Conservation (phyloP, 768 basidiomycete genomes). For the Trametes sanguinea region DNA sequence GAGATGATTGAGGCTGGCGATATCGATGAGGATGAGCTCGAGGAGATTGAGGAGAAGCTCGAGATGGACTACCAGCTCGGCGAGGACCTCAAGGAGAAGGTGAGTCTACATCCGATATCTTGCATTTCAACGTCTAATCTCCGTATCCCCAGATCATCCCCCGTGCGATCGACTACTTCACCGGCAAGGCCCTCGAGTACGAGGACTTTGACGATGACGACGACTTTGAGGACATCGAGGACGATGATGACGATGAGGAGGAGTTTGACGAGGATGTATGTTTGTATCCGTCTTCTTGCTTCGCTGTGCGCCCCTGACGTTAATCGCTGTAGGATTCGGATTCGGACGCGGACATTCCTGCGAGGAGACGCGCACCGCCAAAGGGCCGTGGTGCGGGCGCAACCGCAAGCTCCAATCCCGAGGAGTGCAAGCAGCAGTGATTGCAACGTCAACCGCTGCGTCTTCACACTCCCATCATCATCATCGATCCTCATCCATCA, state of each 20-base stretch:
- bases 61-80: constrained; percentile 98
- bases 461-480: too few relatives aligned
- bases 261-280: constrained; percentile 64
- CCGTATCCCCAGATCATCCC: constrained; percentile 72
- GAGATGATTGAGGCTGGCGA: constrained; percentile 70
- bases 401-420: constrained; percentile 62
- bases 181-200: constrained; percentile 91
- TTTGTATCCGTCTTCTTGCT: constrained; percentile 15
- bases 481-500: not conserved
- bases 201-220: constrained; percentile 60
- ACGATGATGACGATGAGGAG: constrained; percentile 57
- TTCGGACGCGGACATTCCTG: constrained; percentile 65
- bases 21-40: constrained; percentile 80
- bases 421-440: constrained; percentile 94
- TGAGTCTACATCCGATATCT: constrained; percentile 31
- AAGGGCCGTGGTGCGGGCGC: constrained; percentile 52
- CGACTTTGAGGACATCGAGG: constrained; percentile 57
- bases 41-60: constrained; percentile 89
- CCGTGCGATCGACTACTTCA: constrained; percentile 95
- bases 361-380: constrained; percentile 57
- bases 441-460: not conserved
- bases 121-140: not conserved
- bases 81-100: constrained; percentile 97
- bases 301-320: constrained; percentile 1
- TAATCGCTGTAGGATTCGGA: constrained; percentile 57